Percentiles rank a stretch among this genome's conserved stretches.
phyloP scores from a whole-genome alignment of 2,329 filamentous ascomycete genomes.

The Helotiales sp. region DNA sequence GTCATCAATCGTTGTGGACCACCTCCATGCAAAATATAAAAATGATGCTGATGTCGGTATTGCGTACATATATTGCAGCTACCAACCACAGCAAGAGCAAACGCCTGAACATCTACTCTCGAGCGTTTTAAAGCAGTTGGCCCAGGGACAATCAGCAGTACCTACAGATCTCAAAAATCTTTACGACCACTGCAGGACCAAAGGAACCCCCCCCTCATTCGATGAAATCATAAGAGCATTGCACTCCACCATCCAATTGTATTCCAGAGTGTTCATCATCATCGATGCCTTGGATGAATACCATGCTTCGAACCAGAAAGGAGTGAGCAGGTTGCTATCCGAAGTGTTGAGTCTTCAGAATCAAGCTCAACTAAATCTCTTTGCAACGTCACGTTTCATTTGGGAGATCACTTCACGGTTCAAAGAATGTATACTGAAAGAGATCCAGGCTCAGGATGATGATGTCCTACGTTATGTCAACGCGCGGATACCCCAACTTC shows the following conservation, averaged over 20 bases:
- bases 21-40: too few relatives aligned
- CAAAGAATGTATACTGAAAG: conserved; percentile 20
- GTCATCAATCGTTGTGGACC: too few relatives aligned
- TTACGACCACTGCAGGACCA: conserved; percentile 34
- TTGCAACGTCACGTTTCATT: conserved; percentile 44
- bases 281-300: conserved; percentile 35
- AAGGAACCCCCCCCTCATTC: conserved; percentile 35
- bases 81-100: conserved; percentile 38
- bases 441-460: conserved; percentile 42
- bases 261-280: conserved; percentile 33
- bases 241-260: conserved; percentile 32
- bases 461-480: conserved; percentile 43
- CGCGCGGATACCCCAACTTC: conserved; percentile 31
- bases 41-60: too few relatives aligned
- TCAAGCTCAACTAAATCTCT: conserved; percentile 32
- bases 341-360: conserved; percentile 36
- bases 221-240: conserved; percentile 35
- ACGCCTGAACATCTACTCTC: conserved; percentile 34
- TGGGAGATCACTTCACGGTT: conserved; percentile 37
- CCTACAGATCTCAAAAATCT: conserved; percentile 32
- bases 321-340: conserved; percentile 38
- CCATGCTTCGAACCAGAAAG: conserved; percentile 15
- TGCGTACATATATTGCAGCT: conserved; percentile 34
- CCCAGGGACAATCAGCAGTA: conserved; percentile 16
- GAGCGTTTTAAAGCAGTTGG: conserved; percentile 44